These are phyloP conservation scores for Leishmania tarentolae DNA, from an alignment of 208 protist species.

Conservation along the genomic window DNA sequence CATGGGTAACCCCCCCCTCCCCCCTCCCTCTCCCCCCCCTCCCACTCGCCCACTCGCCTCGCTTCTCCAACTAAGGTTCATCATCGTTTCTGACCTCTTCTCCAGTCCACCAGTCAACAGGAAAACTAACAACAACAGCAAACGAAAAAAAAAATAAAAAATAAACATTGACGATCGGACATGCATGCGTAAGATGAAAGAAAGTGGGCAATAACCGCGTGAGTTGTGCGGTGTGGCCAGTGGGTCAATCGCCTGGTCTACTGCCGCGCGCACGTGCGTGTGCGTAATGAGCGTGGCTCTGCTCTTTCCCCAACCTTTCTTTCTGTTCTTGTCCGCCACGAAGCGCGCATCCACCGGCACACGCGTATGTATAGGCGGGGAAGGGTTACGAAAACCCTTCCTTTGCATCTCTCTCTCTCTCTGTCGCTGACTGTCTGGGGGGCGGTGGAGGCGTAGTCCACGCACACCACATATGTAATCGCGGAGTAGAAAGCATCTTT, in stretches of 20 bases:
- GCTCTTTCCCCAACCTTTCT: neutral
- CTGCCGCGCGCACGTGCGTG: neutral
- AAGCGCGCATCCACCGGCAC: neutral
- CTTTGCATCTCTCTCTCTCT: neutral
- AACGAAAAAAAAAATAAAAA: too few relatives aligned
- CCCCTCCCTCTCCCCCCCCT: too few relatives aligned
- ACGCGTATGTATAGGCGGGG: neutral
- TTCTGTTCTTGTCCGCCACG: neutral
- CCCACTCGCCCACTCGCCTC: neutral
- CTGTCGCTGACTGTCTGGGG: too few relatives aligned
- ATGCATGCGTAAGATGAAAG: too few relatives aligned
- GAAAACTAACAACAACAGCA: neutral
- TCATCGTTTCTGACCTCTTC: neutral
- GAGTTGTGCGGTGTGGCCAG: neutral
- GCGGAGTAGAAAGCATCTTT: too few relatives aligned
- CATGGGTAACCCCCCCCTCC: neutral
- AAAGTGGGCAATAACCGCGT: neutral
- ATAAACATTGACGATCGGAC: too few relatives aligned
- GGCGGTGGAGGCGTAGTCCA: too few relatives aligned
- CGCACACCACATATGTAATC: too few relatives aligned
- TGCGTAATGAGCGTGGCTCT: neutral
- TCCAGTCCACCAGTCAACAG: neutral
- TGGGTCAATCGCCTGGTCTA: neutral
- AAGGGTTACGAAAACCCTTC: neutral
- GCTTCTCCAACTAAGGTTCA: neutral